A percentile compares a stretch with the other conserved stretches of the same genome.
phyloP scores from a whole-genome alignment of 2,329 filamentous ascomycete genomes.

The Emergomyces pasteurianus region DNA sequence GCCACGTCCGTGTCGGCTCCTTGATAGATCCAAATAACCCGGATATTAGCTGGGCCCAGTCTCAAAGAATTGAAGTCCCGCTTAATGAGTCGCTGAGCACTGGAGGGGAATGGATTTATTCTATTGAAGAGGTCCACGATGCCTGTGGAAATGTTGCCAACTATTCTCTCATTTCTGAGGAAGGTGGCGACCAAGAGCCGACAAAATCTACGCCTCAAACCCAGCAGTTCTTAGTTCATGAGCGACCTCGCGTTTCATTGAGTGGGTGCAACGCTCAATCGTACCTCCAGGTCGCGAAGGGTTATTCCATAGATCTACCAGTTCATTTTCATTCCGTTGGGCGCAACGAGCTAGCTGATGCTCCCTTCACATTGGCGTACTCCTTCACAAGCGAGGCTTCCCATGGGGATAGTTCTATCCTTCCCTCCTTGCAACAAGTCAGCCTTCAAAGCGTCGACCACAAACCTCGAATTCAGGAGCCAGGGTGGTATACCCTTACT shows the following conservation, averaged over 20 bases:
- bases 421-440: constrained; percentile 47
- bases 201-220: constrained; percentile 52
- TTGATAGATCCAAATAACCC: constrained; percentile 42
- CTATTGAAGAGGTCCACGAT: constrained; percentile 84
- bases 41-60: constrained; percentile 62
- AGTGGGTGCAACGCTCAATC: constrained; percentile 65
- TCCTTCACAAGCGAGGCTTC: constrained; percentile 68
- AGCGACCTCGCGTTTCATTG: constrained; percentile 64
- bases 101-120: constrained; percentile 76
- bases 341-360: constrained; percentile 44
- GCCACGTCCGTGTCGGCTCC: constrained; percentile 44
- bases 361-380: constrained; percentile 64
- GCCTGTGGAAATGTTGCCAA: constrained; percentile 76
- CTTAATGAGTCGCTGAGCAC: constrained; percentile 79
- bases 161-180: constrained; percentile 53
- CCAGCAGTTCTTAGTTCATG: constrained; percentile 73
- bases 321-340: constrained; percentile 56
- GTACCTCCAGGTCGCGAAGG: constrained; percentile 73
- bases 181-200: constrained; percentile 47
- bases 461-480: constrained; percentile 56
- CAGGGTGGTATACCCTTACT: constrained; percentile 77
- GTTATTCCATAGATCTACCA: constrained; percentile 55
- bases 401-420: constrained; percentile 52
- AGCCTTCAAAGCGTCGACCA: constrained; percentile 46
- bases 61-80: constrained; percentile 63